Percentiles rank a stretch among this genome's conserved stretches.
Conservation (phyloP, 1,284 basidiomycete genomes). For the Malassezia cuniculi region DNA sequence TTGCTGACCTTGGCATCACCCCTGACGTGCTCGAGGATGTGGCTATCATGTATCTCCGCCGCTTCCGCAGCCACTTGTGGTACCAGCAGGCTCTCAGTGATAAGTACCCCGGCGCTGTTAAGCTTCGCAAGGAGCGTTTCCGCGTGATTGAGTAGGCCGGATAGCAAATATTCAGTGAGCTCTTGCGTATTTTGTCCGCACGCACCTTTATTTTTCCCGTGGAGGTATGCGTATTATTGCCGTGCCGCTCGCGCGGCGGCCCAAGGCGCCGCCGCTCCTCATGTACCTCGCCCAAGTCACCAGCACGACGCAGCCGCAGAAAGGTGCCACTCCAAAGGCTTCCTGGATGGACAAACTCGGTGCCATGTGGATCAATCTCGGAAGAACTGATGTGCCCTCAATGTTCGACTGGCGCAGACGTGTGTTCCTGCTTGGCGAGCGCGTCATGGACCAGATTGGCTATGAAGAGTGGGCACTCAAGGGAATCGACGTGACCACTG, state of each 20-base stretch:
- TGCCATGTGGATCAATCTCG: constrained; percentile 35
- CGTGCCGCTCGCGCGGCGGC: constrained; percentile 10
- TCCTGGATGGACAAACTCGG: constrained; percentile 30
- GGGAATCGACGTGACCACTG: constrained; percentile 33
- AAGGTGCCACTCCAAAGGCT: too few relatives aligned
- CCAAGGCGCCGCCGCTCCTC: neutral
- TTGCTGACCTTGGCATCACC: constrained; percentile 51
- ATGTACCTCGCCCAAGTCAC: constrained; percentile 1
- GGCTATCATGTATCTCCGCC: constrained; percentile 77
- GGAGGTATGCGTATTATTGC: constrained; percentile 9
- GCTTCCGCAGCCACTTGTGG: constrained; percentile 61
- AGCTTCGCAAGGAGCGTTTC: constrained; percentile 46
- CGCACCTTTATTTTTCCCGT: neutral
- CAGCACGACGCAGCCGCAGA: too few relatives aligned
- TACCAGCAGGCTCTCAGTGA: constrained; percentile 48
- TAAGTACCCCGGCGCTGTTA: constrained; percentile 35
- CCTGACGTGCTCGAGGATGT: constrained; percentile 79
- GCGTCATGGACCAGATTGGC: constrained; percentile 41
- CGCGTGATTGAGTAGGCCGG: constrained; percentile 47
- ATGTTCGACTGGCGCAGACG: constrained; percentile 37
- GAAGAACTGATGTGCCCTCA: constrained; percentile 24
- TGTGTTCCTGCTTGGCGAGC: constrained; percentile 31
- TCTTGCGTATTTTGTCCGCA: neutral
- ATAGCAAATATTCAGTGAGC: neutral
- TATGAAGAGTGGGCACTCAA: constrained; percentile 45